Percentiles rank a stretch among this genome's conserved stretches.
These are phyloP conservation scores for Guadua angustifolia DNA, from an alignment of 176 grass and related monocot genomes.

Conservation along the genomic window DNA sequence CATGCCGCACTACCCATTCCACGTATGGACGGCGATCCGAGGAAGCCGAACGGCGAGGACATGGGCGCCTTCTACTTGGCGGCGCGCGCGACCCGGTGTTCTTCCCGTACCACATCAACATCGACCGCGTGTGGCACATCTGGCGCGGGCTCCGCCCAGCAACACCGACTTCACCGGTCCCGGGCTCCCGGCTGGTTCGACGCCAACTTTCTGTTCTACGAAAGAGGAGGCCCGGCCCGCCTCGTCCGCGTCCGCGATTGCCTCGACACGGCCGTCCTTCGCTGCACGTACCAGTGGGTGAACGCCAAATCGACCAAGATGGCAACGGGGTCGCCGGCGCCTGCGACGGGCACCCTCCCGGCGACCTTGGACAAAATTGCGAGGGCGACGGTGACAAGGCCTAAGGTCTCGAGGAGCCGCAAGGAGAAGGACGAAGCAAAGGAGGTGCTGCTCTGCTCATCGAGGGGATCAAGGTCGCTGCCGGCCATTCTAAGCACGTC, in stretches of 20 bases:
- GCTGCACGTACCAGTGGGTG: conserved; percentile 49
- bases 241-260: conserved; percentile 59
- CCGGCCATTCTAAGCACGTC: not conserved
- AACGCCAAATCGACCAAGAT: conserved; percentile 9
- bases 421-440: conserved; percentile 60
- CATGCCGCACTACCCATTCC: no score
- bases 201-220: conserved; percentile 75
- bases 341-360: conserved; percentile 37
- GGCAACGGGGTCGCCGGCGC: not conserved
- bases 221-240: conserved; percentile 72
- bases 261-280: conserved; percentile 33
- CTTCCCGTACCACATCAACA: conserved; percentile 69
- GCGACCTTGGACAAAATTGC: conserved; percentile 36
- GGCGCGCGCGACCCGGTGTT: conserved; percentile 65
- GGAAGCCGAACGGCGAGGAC: conserved; percentile 52
- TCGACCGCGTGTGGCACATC: conserved; percentile 70
- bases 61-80: conserved; percentile 77
- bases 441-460: conserved; percentile 69
- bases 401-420: conserved; percentile 38
- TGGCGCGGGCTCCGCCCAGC: conserved; percentile 50
- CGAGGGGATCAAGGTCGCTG: conserved; percentile 49
- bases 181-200: conserved; percentile 79
- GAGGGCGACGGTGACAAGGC: conserved; percentile 48
- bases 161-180: conserved; percentile 53
- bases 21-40: no score